Evolutionary conservation across 1,139 yeast species (phyloP).

Genomic region (Protomyces pachydermus): DNA sequence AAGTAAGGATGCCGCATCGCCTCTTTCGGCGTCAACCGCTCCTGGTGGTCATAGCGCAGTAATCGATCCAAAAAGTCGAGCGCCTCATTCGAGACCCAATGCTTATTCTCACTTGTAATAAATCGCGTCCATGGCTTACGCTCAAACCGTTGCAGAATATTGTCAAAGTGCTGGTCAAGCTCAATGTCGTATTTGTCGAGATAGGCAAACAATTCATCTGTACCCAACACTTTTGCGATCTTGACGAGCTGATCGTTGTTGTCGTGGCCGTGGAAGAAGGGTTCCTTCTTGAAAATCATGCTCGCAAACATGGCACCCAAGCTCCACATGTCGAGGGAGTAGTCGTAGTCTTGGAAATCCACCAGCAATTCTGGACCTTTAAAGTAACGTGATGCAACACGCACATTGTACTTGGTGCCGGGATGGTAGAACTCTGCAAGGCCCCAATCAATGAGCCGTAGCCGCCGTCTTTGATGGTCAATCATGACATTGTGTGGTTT

Average conservation of each 20-base stretch:
- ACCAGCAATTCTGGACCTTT: conserved; percentile 96
- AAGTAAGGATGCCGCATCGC: conserved; percentile 86
- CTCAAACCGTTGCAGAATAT: conserved; percentile 65
- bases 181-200: conserved; percentile 69
- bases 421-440: conserved; percentile 95
- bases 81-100: conserved; percentile 63
- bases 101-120: conserved; percentile 66
- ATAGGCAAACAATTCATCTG: conserved; percentile 72
- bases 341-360: conserved; percentile 77
- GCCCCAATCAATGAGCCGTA: conserved; percentile 97
- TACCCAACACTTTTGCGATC: conserved; percentile 88
- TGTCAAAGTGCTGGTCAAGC: conserved; percentile 77
- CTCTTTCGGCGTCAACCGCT: conserved; percentile 87
- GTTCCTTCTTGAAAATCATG: conserved; percentile 91
- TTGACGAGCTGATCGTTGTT: conserved; percentile 95
- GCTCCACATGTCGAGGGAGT: conserved; percentile 93
- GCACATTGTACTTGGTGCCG: conserved; percentile 88
- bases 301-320: conserved; percentile 98
- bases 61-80: conserved; percentile 78
- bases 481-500: conserved; percentile 99
- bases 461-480: conserved; percentile 66
- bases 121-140: conserved; percentile 87
- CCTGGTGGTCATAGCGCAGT: conserved; percentile 88
- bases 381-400: conserved; percentile 97
- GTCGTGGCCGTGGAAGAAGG: conserved; percentile 94